Conservation (phyloP, 768 basidiomycete species). For the Gymnopilus dilepis region DNA sequence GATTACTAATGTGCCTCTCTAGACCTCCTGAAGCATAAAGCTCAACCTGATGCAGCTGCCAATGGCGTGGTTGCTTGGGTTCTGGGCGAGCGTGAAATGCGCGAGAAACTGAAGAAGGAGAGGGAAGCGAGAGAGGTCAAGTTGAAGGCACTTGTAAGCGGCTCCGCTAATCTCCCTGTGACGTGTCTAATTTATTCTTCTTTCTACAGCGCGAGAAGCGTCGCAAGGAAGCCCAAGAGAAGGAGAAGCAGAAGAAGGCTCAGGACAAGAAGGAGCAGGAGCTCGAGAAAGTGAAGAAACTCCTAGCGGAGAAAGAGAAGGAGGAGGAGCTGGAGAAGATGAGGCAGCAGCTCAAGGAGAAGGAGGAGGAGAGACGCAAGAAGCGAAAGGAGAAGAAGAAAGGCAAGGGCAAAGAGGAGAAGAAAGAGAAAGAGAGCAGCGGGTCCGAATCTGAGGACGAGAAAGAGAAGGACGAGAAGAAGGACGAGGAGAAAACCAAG, state of each 20-base stretch:
- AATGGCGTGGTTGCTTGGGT: conserved; percentile 75
- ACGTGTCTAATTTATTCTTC: neutral
- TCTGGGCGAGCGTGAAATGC: conserved; percentile 72
- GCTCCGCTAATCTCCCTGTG: conserved; percentile 9
- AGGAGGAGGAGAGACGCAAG: conserved; percentile 42
- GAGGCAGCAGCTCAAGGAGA: conserved; percentile 49
- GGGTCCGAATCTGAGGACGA: conserved; percentile 30
- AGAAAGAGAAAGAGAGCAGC: conserved; percentile 31
- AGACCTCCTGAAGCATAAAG: conserved; percentile 88
- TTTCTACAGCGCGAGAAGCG: conserved; percentile 50
- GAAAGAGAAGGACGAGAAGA: conserved; percentile 39
- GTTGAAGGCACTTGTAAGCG: conserved; percentile 68
- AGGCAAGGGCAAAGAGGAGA: conserved; percentile 34
- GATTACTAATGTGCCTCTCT: conserved; percentile 7
- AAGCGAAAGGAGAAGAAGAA: conserved; percentile 37
- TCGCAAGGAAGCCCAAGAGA: conserved; percentile 58
- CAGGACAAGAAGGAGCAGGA: conserved; percentile 70
- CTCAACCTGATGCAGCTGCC: conserved; percentile 78
- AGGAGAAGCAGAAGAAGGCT: conserved; percentile 64
- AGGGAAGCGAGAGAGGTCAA: conserved; percentile 72
- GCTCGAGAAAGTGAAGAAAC: conserved; percentile 55
- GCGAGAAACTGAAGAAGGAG: conserved; percentile 74
- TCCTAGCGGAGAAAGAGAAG: conserved; percentile 58
- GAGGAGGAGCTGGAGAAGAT: conserved; percentile 48
- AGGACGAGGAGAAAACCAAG: conserved; percentile 47